Base-by-base conservation (phyloP, 768 basidiomycete species). In the Lactarius vividus region DNA sequence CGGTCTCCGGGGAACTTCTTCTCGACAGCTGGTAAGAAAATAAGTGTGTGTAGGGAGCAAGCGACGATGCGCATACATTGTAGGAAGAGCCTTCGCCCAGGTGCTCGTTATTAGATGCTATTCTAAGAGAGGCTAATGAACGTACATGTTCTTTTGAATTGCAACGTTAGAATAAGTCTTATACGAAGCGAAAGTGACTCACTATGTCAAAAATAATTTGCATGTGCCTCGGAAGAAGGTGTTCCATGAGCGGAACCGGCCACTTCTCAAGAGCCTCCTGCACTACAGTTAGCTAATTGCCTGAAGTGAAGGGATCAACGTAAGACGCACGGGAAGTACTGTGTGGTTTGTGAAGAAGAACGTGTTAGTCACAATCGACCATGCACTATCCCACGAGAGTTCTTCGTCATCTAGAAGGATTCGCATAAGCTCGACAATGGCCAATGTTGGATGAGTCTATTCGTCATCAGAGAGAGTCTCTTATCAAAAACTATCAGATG, bases 291-390 rank as follows among this genome's bases (percentile, higher is more conserved):
- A 39, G 40, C 2, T 20, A 33, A 2, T 15, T 62, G n/a, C 39
- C 10, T n/a, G 44, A 26, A n/a, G 11, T 67, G 44, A 28, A 44
- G 2, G 20, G 23, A 16, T 55, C 44, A 54, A 7, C 13, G 39
- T 39, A 57, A 57, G 71, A 82, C 85, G 71, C 46, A 89, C 93
- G 28, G 94, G 92, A 35, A 97, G 81, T 35, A 98, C 95, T 9
- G 92, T 94, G 77, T 94, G 95, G 75, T 96, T 97, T 11, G 95
- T 98, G 80, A 94, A 98, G 77, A 92, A 94, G 80, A 97, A 96
- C 2, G 92, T 94, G 74, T 89, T 89, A 60, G 87, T 92, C 54
- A 89, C 87, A 71, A 98, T 93, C 28, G 81, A 76, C 97, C 97
- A 99, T 4, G 97, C 96, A 18, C 77, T 71, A 68, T 86, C 85